Percentiles rank a stretch among this genome's conserved stretches.
phyloP scores from a whole-genome alignment of 2,329 filamentous ascomycete species.

The Alternaria dauci region DNA sequence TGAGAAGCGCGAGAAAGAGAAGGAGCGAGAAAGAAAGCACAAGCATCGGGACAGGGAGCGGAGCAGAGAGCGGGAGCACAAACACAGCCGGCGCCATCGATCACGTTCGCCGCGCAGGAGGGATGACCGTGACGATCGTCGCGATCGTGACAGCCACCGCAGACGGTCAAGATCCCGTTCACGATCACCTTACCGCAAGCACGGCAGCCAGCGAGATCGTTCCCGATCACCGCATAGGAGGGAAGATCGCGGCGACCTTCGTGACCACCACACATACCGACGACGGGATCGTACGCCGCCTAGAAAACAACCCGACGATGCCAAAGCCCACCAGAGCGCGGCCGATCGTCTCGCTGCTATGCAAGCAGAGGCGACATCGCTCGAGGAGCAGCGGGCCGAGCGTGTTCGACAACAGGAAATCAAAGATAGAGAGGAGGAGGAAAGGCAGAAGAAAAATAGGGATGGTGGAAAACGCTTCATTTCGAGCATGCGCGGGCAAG shows the following conservation, averaged over 20 bases:
- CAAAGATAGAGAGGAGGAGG: conserved; percentile 46
- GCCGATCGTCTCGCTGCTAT: conserved; percentile 46
- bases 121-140: conserved; percentile 30
- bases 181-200: conserved; percentile 20
- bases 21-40: conserved; percentile 59
- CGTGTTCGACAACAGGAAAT: conserved; percentile 43
- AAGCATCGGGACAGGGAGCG: conserved; percentile 48
- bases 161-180: conserved; percentile 31
- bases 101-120: conserved; percentile 48
- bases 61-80: conserved; percentile 25
- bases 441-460: conserved; percentile 31
- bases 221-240: conserved; percentile 36
- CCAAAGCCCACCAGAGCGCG: conserved; percentile 25
- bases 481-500: conserved; percentile 32
- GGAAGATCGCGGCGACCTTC: conserved; percentile 22
- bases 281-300: conserved; percentile 34
- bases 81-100: conserved; percentile 43
- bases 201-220: conserved; percentile 13
- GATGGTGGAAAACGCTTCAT: conserved; percentile 40
- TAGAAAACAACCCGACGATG: conserved; percentile 14
- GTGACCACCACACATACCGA: conserved; percentile 26
- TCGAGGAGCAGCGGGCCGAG: conserved; percentile 45
- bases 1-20: conserved; percentile 46
- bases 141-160: conserved; percentile 28
- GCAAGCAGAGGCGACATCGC: conserved; percentile 44